Evolutionary conservation across 768 basidiomycete genomes (phyloP).

Genomic region (Chalciporus sphaerocephalus): DNA sequence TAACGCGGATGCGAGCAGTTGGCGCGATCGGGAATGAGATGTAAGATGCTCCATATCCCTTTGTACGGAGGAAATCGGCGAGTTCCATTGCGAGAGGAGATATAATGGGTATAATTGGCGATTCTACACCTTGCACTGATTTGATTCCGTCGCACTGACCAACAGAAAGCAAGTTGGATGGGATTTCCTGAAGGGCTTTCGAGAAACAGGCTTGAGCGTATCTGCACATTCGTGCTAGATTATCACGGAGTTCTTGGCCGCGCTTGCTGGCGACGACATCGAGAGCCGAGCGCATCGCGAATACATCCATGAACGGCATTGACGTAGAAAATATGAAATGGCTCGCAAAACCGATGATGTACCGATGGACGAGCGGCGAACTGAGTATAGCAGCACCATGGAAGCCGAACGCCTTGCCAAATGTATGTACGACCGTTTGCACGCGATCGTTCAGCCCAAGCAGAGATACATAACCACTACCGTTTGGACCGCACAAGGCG

Average conservation of each 20-base stretch:
- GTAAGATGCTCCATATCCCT: constrained; percentile 10
- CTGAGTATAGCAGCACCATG: constrained; percentile 19
- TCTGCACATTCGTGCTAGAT: constrained; percentile 4
- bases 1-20: constrained; percentile 15
- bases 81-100: constrained; percentile 8
- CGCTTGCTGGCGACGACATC: constrained; percentile 9
- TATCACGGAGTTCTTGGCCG: constrained; percentile 18
- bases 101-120: constrained; percentile 21
- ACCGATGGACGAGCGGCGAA: constrained; percentile 13
- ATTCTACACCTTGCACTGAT: constrained; percentile 7
- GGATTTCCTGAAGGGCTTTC: constrained; percentile 2
- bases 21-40: constrained; percentile 16
- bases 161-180: neutral
- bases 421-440: constrained; percentile 47
- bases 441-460: constrained; percentile 43
- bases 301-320: constrained; percentile 18
- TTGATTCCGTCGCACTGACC: neutral
- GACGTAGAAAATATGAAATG: constrained; percentile 21
- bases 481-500: constrained; percentile 45
- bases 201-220: constrained; percentile 12
- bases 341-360: constrained; percentile 20
- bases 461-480: constrained; percentile 39
- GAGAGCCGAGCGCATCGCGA: constrained; percentile 41
- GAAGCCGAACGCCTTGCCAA: constrained; percentile 41
- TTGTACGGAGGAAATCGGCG: constrained; percentile 12